Conservation (phyloP, 2,329 filamentous ascomycete species). For the Trichoderma atrobrunneum region DNA sequence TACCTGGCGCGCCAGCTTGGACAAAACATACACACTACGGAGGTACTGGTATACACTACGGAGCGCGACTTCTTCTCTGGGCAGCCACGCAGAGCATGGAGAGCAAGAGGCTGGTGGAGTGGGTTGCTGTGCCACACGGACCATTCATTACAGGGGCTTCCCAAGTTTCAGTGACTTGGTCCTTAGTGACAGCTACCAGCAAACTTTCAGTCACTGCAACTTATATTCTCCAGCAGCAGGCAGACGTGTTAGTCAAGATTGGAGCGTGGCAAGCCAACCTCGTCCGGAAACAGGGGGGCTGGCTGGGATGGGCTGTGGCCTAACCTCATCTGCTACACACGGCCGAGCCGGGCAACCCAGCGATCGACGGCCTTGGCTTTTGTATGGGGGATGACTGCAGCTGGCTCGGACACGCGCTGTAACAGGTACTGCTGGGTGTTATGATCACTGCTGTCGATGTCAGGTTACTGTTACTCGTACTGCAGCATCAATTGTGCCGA, state of each 20-base stretch:
- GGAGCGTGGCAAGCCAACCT: conserved; percentile 4
- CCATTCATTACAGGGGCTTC: neutral
- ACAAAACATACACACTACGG: neutral
- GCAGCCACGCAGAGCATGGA: neutral
- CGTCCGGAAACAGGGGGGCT: conserved; percentile 9
- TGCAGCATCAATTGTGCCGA: neutral
- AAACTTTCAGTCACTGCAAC: neutral
- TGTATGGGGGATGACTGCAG: conserved; percentile 2
- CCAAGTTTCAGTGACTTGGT: neutral
- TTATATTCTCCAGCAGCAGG: neutral
- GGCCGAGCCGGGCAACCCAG: conserved; percentile 19
- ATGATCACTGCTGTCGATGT: neutral
- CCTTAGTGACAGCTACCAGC: rapidly evolving
- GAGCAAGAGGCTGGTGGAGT: neutral
- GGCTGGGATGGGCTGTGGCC: conserved; percentile 14
- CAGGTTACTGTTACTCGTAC: neutral
- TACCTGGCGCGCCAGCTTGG: neutral
- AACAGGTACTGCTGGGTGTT: neutral
- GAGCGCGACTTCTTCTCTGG: neutral
- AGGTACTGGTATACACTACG: neutral
- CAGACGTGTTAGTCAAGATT: neutral
- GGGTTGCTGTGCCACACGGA: neutral
- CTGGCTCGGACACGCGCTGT: neutral
- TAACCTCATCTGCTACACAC: conserved; percentile 21
- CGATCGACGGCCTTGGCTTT: conserved; percentile 16